Base-by-base conservation (phyloP, 345 rosid species). In the Corchorus olitorius region DNA sequence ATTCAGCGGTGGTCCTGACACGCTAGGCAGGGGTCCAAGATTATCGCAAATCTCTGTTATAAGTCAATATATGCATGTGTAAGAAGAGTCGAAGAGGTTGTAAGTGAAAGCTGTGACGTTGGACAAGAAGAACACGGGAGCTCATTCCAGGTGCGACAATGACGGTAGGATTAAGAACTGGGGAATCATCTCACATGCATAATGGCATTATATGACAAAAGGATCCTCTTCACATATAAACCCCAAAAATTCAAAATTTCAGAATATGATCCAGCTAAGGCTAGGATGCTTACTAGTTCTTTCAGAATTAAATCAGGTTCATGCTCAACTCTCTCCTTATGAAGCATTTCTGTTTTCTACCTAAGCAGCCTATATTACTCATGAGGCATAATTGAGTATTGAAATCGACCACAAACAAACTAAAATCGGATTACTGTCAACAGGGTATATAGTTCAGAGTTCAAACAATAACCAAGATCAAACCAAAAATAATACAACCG, bases 1-100 rank as follows among this genome's bases (percentile, higher is more conserved):
- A 85, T 80, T 80, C 64, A 80, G 67, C 0, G 79, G 66, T 37
- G 85, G 84, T 74, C 83, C 74, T 48, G 80, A 81, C 52, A 73
- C 74, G 33, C 83, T 85, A 1, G 78, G 77, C 56, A 76, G 84
- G 60, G 80, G 66, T 79, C 88, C 87, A 79, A 83, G 72, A 68
- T 83, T 83, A 70, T 81, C 80, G 19, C 80, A 70, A 88, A 83
- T 87, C 20, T 50, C 83, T 75, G 37, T 19, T 8, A 53, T 35
- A 64, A 65, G 53, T 34, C 46, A 50, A 61, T 33, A 61, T 5
- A 59, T 59, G 64, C 64, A 22, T 59, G 12, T 27, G 48, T 12
- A 22, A 17, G 19, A 35, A 63, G 20, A 35, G 9, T 9, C 10
- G 48, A 45, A 45, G 48, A 45, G 45, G 12, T 27, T 35, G 65